Evolutionary conservation across 805 yeast genomes (phyloP).

Genomic region (Kodamaea nitidulidarum): DNA sequence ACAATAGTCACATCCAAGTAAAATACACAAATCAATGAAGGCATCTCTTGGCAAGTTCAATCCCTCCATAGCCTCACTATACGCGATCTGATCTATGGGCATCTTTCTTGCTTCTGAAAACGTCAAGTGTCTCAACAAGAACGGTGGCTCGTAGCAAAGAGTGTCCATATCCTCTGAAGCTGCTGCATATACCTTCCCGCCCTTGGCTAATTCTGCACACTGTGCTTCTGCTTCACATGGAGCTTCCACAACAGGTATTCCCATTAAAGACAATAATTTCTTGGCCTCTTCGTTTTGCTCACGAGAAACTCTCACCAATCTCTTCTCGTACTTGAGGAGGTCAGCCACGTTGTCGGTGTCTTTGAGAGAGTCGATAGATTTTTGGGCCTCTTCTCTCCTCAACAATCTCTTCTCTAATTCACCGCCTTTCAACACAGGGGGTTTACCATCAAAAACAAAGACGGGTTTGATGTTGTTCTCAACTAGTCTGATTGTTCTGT

Average conservation of each 20-base stretch:
- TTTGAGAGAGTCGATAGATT: slow-evolving; percentile 66
- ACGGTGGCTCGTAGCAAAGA: slow-evolving; percentile 84
- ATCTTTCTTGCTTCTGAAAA: slow-evolving; percentile 91
- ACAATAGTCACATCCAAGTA: slow-evolving; percentile 95
- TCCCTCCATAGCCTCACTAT: slow-evolving; percentile 66
- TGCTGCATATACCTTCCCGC: slow-evolving; percentile 92
- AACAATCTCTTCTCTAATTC: slow-evolving; percentile 83
- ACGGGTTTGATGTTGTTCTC: slow-evolving; percentile 95
- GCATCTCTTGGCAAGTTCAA: slow-evolving; percentile 67
- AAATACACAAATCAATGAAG: slow-evolving; percentile 87
- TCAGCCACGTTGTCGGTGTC: slow-evolving; percentile 82
- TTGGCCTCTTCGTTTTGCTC: slow-evolving; percentile 96
- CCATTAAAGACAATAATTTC: slow-evolving; percentile 77
- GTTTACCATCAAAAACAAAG: slow-evolving; percentile 96
- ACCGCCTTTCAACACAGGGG: slow-evolving; percentile 90
- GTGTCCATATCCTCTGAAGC: slow-evolving; percentile 99
- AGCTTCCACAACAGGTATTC: slow-evolving; percentile 88
- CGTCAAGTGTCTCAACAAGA: slow-evolving; percentile 80
- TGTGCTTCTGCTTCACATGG: slow-evolving; percentile 99
- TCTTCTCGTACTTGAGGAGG: slow-evolving; percentile 68
- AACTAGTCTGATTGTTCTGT: slow-evolving; percentile 84
- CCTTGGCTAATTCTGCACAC: slow-evolving; percentile 87
- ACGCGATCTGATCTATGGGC: slow-evolving; percentile 82
- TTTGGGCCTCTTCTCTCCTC: slow-evolving; percentile 78
- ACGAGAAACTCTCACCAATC: slow-evolving; percentile 83